Evolutionary conservation across 306 rosid genomes (phyloP), one percentile per base, ranked within the genome.

Genomic region (Arachis stenosperma): DNA sequence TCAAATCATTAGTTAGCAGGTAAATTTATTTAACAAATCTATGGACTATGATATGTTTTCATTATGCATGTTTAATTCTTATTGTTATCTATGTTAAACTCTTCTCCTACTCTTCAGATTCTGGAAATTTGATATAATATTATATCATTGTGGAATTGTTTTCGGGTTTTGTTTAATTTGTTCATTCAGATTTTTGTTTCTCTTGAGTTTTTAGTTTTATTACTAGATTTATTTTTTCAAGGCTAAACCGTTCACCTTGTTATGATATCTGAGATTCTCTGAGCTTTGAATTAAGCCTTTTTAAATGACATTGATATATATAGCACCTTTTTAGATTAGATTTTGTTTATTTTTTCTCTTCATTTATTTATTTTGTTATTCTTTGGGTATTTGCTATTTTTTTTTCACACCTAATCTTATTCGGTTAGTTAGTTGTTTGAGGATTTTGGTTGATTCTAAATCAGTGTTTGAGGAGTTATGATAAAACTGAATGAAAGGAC

Each of bases 171-270:
- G 53, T 33, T 39, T 33, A 33, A 33, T 55, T 53, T 53, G 54
- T 8, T 22, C 0, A 52, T 65, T 70, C 37, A 29, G 27, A n/a
- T 12, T 54, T 61, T 55, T 4, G 22, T 61, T 33, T 12, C 5
- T 8, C 46, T n/a, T n/a, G 55, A 1, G 59, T 59, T 73, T 48
- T 36, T 6, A 61, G 74, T 17, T 50, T 52, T 7, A 4, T 80
- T 63, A 57, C 44, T 57, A 11, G 27, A 6, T n/a, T 41, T 2
- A 54, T 29, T 61, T 37, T 12, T n/a, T 1, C 10, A 37, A 48
- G 63, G 7, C 11, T 42, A 70, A 53, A 8, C 29, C 6, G 29
- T 8, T 53, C 10, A 7, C 10, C 36, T 11, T 11, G 12, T n/a
- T 46, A 4, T 17, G 42, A 13, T 11, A n/a, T 58, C 29, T 9